These are phyloP conservation scores for Chalciporus piperatus DNA, from an alignment of 768 basidiomycete species.

Conservation along the genomic window DNA sequence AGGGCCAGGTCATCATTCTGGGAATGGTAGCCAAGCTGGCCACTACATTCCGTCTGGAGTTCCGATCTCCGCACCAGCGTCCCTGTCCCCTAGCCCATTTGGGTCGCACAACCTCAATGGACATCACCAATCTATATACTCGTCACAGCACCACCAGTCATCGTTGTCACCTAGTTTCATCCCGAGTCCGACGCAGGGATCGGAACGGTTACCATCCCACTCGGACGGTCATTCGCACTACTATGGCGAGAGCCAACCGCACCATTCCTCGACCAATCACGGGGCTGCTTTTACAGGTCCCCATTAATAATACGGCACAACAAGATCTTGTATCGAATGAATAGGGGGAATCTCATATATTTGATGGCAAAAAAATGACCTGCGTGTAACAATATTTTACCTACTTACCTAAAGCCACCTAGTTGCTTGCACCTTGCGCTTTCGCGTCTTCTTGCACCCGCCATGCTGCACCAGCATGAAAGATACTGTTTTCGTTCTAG, in stretches of 20 bases:
- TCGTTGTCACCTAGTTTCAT: slow-evolving; percentile 29
- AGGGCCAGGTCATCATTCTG: slow-evolving; percentile 43
- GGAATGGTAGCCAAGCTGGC: slow-evolving; percentile 27
- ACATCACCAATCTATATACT: slow-evolving; percentile 30
- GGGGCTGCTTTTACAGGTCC: slow-evolving; percentile 31
- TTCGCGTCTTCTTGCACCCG: slow-evolving; percentile 29
- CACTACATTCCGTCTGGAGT: slow-evolving; percentile 37
- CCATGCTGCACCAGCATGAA: slow-evolving; percentile 16
- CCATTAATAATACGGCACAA: slow-evolving; percentile 19
- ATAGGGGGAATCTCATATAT: slow-evolving; percentile 21
- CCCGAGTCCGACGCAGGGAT: slow-evolving; percentile 28
- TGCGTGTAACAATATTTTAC: slow-evolving; percentile 33
- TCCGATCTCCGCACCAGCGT: slow-evolving; percentile 52
- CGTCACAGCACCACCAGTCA: slow-evolving; percentile 31
- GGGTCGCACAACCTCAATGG: slow-evolving; percentile 26
- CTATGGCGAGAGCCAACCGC: slow-evolving; percentile 29
- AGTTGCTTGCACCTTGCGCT: slow-evolving; percentile 17
- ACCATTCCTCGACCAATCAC: slow-evolving; percentile 22
- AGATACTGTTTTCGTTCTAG: slow-evolving; percentile 21
- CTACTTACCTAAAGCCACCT: slow-evolving; percentile 29
- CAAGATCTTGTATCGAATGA: slow-evolving; percentile 4
- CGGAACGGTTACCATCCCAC: slow-evolving; percentile 29
- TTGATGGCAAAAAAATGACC: slow-evolving; percentile 19
- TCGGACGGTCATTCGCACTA: slow-evolving; percentile 30
- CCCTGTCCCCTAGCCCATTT: slow-evolving; percentile 41